A percentile compares a stretch with the other conserved stretches of the same genome.
Evolutionary conservation across 441 rosid species (phyloP).

Genomic region (Croton setiger): DNA sequence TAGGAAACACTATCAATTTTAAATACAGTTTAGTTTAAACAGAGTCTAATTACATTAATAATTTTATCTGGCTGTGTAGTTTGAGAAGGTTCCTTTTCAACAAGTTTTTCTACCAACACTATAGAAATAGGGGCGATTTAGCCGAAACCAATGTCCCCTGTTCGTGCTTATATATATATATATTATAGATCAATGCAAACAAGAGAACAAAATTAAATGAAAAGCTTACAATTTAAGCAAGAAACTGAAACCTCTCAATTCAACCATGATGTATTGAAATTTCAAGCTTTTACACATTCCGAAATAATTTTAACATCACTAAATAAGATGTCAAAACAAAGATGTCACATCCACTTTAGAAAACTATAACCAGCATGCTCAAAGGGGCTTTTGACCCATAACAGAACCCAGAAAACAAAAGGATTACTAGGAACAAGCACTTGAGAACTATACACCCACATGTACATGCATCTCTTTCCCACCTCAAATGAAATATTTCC

Average conservation of each 20-base stretch:
- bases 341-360: constrained; percentile 13
- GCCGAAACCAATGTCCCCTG: too few relatives aligned
- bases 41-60: too few relatives aligned
- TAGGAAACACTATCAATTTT: too few relatives aligned
- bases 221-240: not conserved
- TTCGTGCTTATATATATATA: too few relatives aligned
- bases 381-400: constrained; percentile 21
- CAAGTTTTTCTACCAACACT: too few relatives aligned
- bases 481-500: constrained; percentile 22
- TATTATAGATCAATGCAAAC: not conserved
- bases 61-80: too few relatives aligned
- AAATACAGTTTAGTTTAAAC: too few relatives aligned
- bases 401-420: constrained; percentile 14
- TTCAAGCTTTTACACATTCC: constrained; percentile 15
- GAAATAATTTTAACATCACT: not conserved
- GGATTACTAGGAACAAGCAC: constrained; percentile 21
- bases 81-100: too few relatives aligned
- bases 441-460: constrained; percentile 31
- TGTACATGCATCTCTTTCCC: constrained; percentile 15
- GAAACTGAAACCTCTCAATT: not conserved
- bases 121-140: too few relatives aligned
- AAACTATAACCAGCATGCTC: constrained; percentile 18
- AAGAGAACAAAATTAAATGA: too few relatives aligned
- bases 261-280: constrained; percentile 2
- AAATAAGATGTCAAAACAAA: constrained; percentile 8